Percentiles rank a stretch among this genome's conserved stretches.
These are phyloP conservation scores for Rhynchosporium agropyri DNA, from an alignment of 2,329 filamentous ascomycete species.

Conservation along the genomic window DNA sequence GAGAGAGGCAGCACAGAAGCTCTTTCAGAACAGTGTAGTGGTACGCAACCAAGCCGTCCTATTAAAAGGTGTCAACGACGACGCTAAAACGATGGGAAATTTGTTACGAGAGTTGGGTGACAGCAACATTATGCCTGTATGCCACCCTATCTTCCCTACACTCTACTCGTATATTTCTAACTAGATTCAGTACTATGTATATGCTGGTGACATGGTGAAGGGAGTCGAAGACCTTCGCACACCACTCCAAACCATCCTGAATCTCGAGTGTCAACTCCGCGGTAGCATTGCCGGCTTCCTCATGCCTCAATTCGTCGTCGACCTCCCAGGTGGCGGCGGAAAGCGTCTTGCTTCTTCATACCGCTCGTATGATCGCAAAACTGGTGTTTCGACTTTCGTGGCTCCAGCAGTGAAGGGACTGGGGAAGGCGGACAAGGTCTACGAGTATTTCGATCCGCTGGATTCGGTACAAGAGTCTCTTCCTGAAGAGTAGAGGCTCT, in stretches of 20 bases:
- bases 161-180: not conserved
- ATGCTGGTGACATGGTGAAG: constrained; percentile 65
- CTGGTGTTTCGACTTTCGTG: constrained; percentile 57
- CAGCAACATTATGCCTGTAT: constrained; percentile 59
- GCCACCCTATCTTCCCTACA: constrained; percentile 31
- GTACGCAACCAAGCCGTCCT: constrained; percentile 65
- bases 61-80: constrained; percentile 61
- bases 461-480: not conserved
- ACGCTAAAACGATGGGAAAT: constrained; percentile 52
- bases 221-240: constrained; percentile 65
- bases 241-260: constrained; percentile 59
- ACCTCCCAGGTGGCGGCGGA: constrained; percentile 64
- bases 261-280: constrained; percentile 59
- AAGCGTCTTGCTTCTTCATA: constrained; percentile 60
- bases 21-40: constrained; percentile 54
- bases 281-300: constrained; percentile 65
- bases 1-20: constrained; percentile 51
- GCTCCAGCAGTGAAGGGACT: constrained; percentile 56
- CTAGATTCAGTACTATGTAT: constrained; percentile 62
- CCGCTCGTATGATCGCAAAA: constrained; percentile 55
- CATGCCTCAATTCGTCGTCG: constrained; percentile 64
- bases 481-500: not conserved
- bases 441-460: constrained; percentile 60
- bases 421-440: constrained; percentile 51
- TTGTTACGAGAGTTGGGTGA: constrained; percentile 58